Conservation (phyloP, 768 basidiomycete species). For the Boletus edulis region DNA sequence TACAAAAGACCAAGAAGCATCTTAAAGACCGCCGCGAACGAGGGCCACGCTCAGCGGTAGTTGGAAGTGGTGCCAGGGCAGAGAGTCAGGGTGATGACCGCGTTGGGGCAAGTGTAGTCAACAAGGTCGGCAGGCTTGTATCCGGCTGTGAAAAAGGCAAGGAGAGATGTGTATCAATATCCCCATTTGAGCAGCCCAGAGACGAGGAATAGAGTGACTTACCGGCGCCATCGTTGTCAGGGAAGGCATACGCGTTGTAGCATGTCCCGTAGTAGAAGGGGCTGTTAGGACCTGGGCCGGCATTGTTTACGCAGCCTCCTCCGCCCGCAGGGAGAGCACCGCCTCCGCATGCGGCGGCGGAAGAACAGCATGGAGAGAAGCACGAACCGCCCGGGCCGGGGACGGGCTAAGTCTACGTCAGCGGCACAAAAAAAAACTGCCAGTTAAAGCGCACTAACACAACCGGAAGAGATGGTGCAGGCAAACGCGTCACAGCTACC, state of each 20-base stretch:
- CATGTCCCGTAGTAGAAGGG: slow-evolving; percentile 28
- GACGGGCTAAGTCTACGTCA: slow-evolving; percentile 24
- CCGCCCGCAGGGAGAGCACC: slow-evolving; percentile 29
- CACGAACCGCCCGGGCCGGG: slow-evolving; percentile 25
- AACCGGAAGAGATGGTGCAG: slow-evolving; percentile 30
- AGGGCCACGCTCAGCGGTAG: slow-evolving; percentile 1
- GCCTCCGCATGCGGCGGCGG: slow-evolving; percentile 20
- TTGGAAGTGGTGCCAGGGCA: slow-evolving; percentile 26
- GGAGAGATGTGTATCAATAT: neutral
- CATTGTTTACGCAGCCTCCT: slow-evolving; percentile 28
- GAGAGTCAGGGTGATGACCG: slow-evolving; percentile 29
- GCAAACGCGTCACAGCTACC: slow-evolving; percentile 26
- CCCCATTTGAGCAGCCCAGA: neutral
- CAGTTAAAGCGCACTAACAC: slow-evolving; percentile 18
- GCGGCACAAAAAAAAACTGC: neutral
- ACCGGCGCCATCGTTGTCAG: slow-evolving; percentile 33
- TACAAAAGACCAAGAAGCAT: neutral
- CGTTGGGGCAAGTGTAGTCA: slow-evolving; percentile 28
- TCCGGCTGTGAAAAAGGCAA: slow-evolving; percentile 12
- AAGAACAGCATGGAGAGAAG: slow-evolving; percentile 32
- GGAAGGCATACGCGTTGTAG: slow-evolving; percentile 33
- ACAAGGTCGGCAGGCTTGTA: slow-evolving; percentile 29
- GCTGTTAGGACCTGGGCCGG: slow-evolving; percentile 30
- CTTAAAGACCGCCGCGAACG: too few relatives aligned
- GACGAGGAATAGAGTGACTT: neutral